These are phyloP conservation scores for Backusella morwellensis DNA, from an alignment of 192 early-diverging fungal genomes.

Conservation along the genomic window DNA sequence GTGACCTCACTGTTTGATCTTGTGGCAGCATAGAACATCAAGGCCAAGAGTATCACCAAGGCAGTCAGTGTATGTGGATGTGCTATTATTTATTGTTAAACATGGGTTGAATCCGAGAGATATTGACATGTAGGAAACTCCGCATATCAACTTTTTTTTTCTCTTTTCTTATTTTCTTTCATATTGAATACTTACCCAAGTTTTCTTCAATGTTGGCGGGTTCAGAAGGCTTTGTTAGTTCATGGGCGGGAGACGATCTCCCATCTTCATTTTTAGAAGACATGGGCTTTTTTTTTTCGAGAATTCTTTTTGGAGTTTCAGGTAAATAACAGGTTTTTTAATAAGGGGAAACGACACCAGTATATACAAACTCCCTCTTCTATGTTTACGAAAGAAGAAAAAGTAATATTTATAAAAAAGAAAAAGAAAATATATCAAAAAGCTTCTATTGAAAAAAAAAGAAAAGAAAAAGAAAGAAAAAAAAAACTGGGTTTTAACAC, in stretches of 20 bases:
- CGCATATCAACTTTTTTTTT: not conserved
- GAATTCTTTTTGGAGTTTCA: not conserved
- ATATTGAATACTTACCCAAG: not conserved
- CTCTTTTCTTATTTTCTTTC: too few relatives aligned
- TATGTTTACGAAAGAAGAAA: not conserved
- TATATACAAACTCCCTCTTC: not conserved
- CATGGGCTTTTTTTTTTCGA: not conserved
- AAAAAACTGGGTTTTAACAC: not conserved
- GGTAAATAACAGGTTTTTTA: not conserved
- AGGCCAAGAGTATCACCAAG: constrained; percentile 43
- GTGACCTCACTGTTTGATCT: constrained; percentile 50
- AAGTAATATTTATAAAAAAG: not conserved
- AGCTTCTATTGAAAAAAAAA: not conserved
- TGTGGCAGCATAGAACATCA: constrained; percentile 56
- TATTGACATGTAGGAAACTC: not conserved
- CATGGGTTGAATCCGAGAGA: not conserved
- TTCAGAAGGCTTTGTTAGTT: not conserved
- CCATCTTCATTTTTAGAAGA: not conserved
- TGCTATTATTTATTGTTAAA: constrained; percentile 27
- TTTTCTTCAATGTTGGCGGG: not conserved
- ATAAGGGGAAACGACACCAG: not conserved
- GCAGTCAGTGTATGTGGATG: constrained; percentile 57
- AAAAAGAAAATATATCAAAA: not conserved
- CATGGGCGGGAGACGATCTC: not conserved
- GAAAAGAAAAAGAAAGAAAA: not conserved